A percentile compares a stretch with the other conserved stretches of the same genome.
Conservation (phyloP, 2,329 filamentous ascomycete genomes). For the Fusarium agapanthi region DNA sequence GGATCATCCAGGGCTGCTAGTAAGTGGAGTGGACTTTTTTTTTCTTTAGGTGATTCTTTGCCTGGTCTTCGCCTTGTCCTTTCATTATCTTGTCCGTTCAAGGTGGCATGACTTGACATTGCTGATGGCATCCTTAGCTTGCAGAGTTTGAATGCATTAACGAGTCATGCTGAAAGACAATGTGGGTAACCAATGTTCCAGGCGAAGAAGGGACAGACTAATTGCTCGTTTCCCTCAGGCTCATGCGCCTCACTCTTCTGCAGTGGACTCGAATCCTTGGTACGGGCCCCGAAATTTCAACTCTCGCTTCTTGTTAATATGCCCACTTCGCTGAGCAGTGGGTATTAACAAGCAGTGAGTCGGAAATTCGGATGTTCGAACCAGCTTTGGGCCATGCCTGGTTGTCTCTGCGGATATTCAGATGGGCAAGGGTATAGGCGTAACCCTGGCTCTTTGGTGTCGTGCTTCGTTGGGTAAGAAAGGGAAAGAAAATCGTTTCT, state of each 20-base stretch:
- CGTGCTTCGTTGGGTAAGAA: background rate
- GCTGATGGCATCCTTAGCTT: constrained; percentile 6
- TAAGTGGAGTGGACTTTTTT: background rate
- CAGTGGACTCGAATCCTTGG: background rate
- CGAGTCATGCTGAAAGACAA: constrained; percentile 4
- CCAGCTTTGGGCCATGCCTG: background rate
- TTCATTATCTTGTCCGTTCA: background rate
- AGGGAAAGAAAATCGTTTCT: background rate
- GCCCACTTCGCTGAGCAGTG: background rate
- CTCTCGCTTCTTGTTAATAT: constrained; percentile 13
- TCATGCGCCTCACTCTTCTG: background rate
- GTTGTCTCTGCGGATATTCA: background rate
- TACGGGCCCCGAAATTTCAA: constrained; percentile 22
- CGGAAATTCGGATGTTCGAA: constrained; percentile 13
- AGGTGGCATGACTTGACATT: background rate
- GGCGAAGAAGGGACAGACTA: background rate
- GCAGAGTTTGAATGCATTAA: background rate
- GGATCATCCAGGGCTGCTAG: constrained; percentile 18
- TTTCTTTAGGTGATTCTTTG: background rate
- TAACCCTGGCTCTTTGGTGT: background rate
- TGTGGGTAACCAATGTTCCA: background rate
- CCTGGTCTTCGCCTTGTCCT: background rate
- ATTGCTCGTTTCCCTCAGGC: background rate
- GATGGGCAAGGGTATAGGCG: background rate
- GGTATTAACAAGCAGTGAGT: background rate